A percentile compares a stretch with the other conserved stretches of the same genome.
These are phyloP conservation scores for Monosporascus sp. DNA, from an alignment of 2,329 filamentous ascomycete species.

Conservation along the genomic window DNA sequence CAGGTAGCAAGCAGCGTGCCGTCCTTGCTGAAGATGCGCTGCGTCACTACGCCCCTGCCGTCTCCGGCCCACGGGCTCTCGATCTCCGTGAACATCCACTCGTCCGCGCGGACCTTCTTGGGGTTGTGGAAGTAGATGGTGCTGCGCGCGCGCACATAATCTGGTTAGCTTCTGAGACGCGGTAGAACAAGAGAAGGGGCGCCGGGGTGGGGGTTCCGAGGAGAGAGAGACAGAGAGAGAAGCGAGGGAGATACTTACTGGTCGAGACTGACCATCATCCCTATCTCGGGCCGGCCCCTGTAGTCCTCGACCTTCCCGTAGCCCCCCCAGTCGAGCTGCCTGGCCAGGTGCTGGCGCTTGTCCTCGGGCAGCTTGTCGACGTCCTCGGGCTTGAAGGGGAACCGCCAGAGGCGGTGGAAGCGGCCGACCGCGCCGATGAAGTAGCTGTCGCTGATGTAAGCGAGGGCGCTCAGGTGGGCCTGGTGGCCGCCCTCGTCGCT, in stretches of 20 bases:
- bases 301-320: constrained; percentile 43
- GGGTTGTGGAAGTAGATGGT: constrained; percentile 64
- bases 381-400: constrained; percentile 49
- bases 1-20: constrained; percentile 73
- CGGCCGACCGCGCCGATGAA: constrained; percentile 87
- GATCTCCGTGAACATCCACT: constrained; percentile 80
- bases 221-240: neutral
- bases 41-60: constrained; percentile 68
- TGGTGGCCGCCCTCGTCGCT: constrained; percentile 66
- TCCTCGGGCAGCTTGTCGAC: constrained; percentile 45
- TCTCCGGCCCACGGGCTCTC: constrained; percentile 76
- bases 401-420: constrained; percentile 75
- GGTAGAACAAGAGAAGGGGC: neutral
- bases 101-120: constrained; percentile 50
- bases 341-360: constrained; percentile 29
- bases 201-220: neutral
- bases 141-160: constrained; percentile 8
- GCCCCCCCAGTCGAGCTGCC: constrained; percentile 38
- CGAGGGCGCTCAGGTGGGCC: constrained; percentile 80
- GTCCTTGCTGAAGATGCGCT: constrained; percentile 66
- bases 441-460: constrained; percentile 88
- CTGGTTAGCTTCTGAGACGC: neutral
- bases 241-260: constrained; percentile 39
- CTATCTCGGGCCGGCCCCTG: constrained; percentile 52
- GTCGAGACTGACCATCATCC: constrained; percentile 83